phyloP scores from a whole-genome alignment of 768 basidiomycete species.

The Kwoniella sp. region DNA sequence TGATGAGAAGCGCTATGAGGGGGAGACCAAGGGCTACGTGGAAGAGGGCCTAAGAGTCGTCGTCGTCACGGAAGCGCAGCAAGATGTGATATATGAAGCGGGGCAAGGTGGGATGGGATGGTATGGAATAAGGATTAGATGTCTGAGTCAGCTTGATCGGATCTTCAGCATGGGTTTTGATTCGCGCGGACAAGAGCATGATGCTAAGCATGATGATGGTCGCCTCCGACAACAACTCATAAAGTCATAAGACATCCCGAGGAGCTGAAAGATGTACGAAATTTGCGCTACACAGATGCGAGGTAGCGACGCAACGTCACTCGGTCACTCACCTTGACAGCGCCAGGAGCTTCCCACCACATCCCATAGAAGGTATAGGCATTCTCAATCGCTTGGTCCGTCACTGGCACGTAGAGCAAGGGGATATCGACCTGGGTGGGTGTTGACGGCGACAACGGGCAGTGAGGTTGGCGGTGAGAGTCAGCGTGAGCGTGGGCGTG shows the following conservation, averaged over 20 bases:
- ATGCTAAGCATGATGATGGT: no score
- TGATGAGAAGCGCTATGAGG: conserved; percentile 71
- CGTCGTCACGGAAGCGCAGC: background rate
- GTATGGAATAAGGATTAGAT: no score
- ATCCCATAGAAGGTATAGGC: conserved; percentile 88
- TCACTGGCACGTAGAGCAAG: conserved; percentile 70
- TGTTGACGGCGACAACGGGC: background rate
- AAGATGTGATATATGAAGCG: background rate
- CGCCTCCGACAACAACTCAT: no score
- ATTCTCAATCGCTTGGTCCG: conserved; percentile 69
- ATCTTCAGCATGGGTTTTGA: no score
- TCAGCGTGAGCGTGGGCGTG: background rate
- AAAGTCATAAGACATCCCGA: no score
- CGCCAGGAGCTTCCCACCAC: conserved; percentile 89
- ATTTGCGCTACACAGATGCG: no score
- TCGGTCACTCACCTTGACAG: conserved; percentile 72
- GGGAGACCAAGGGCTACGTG: conserved; percentile 83
- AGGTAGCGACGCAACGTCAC: no score
- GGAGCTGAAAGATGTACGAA: no score
- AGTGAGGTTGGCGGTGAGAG: background rate
- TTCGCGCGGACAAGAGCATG: no score
- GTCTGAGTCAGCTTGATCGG: background rate
- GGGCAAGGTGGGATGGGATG: background rate
- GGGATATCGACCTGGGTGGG: conserved; percentile 78
- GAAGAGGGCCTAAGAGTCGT: conserved; percentile 68